Base-by-base conservation (phyloP, 768 basidiomycete genomes). In the Hypholoma fasciculare region DNA sequence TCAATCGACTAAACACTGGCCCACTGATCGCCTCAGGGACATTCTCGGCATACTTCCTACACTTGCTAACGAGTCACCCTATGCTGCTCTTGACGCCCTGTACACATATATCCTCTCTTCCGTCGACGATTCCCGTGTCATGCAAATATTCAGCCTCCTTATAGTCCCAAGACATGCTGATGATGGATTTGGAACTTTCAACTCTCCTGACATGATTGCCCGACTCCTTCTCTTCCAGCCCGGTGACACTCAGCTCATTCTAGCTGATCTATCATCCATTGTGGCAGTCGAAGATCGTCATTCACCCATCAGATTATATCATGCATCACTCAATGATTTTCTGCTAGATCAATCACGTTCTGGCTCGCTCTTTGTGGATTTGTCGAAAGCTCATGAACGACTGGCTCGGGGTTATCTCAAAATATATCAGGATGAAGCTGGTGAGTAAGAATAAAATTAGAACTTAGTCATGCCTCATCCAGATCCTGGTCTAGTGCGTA, bases 321-420 rank as follows among this genome's bases (percentile, higher is more conserved):
- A 64, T 49, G 63, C 63, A 7, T 64, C 61, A 13, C 46, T 67
- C 14, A 36, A 46, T 11, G 65, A 67, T 37, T 67, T 59, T 57
- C 46, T 67, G 5, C 39, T 63, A 14, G 58, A 67, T 26, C 38
- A 13, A 5, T 37, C 51, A 30, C 53, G 65, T 4, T 67, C 65
- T 1, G 34, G 50, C 16, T 19, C 26, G 9, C 62, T 62, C n/a
- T 54, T 19, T 30, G 52, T 65, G 7, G 53, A 65, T 50, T 7
- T 57, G 34, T 47, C 51, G n/a, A 19, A 50, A 4, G 54, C 44
- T 5, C 61, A 65, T 44, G 49, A 54, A 11, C 27, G 20, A 20
- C 47, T 65, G 1, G 54, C 61, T 5, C 38, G 43, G 26, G 57
- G 61, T 2, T 61, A 59, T 50, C 46, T 46, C 30, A 52, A 9